These are phyloP conservation scores for Eimeria maxima DNA, from an alignment of 169 alveolate species.

Conservation along the genomic window DNA sequence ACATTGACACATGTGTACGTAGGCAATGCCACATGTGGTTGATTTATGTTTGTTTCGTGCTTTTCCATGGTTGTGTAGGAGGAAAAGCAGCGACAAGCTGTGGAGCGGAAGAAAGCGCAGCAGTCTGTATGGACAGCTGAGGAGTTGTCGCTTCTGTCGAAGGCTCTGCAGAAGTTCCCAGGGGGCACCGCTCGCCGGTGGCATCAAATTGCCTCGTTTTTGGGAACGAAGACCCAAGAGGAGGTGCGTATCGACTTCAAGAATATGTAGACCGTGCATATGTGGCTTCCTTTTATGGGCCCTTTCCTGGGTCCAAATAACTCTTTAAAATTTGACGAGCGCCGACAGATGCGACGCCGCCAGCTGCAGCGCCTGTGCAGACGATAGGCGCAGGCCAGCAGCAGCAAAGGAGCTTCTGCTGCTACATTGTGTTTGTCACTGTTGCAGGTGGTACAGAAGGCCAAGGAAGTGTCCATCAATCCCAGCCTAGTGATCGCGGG, in stretches of 20 bases:
- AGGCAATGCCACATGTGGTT: too few species aligned
- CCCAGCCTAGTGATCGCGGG: slow-evolving; percentile 73
- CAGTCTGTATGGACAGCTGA: slow-evolving; percentile 90
- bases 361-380: too few species aligned
- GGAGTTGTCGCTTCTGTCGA: slow-evolving; percentile 90
- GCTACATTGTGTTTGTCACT: not conserved
- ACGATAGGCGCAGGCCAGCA: too few species aligned
- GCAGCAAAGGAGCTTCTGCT: too few species aligned
- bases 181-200: slow-evolving; percentile 93
- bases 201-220: slow-evolving; percentile 90
- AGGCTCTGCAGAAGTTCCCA: slow-evolving; percentile 93
- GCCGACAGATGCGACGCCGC: too few species aligned
- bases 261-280: not conserved
- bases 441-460: slow-evolving; percentile 83
- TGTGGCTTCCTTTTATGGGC: not conserved
- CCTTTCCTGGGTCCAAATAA: too few species aligned
- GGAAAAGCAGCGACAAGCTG: not conserved
- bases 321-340: too few species aligned
- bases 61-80: not conserved
- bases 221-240: slow-evolving; percentile 90
- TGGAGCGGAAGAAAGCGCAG: slow-evolving; percentile 74
- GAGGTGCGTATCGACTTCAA: slow-evolving; percentile 75
- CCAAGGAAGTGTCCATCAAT: slow-evolving; percentile 84
- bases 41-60: too few species aligned
- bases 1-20: too few species aligned